A percentile compares a stretch with the other conserved stretches of the same genome.
Conservation (phyloP, 2,329 filamentous ascomycete genomes). For the Colletotrichum sp. region DNA sequence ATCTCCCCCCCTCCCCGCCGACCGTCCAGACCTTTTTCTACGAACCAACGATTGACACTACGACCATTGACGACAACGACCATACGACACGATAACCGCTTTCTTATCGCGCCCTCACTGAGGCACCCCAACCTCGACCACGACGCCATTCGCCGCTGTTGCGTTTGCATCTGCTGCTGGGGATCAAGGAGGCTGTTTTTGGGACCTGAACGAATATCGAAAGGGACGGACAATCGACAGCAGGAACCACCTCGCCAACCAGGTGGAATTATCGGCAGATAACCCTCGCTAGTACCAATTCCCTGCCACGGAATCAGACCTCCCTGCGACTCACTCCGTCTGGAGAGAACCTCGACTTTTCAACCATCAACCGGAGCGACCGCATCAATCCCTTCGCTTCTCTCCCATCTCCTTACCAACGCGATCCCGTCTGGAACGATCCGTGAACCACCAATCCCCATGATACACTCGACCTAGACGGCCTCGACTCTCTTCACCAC, state of each 20-base stretch:
- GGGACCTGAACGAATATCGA: background rate
- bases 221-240: background rate
- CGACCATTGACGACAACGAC: background rate
- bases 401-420: background rate
- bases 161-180: background rate
- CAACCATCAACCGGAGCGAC: background rate
- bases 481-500: background rate
- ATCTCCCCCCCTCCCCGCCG: background rate
- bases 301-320: slow-evolving; percentile 11
- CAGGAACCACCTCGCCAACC: background rate
- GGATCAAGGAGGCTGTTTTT: background rate
- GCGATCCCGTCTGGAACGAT: slow-evolving; percentile 14
- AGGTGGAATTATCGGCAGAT: slow-evolving; percentile 9
- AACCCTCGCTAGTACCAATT: slow-evolving; percentile 13
- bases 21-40: background rate
- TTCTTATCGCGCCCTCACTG: slow-evolving; percentile 5
- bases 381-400: background rate
- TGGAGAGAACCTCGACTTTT: background rate
- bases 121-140: background rate
- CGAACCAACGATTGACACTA: background rate
- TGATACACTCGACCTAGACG: slow-evolving; percentile 16
- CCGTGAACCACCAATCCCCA: background rate
- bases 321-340: background rate
- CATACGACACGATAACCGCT: background rate
- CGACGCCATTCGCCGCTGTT: background rate